Evolutionary conservation across 768 basidiomycete species (phyloP), one percentile per base, ranked within the genome.

Genomic region (Gyrodon lividus): DNA sequence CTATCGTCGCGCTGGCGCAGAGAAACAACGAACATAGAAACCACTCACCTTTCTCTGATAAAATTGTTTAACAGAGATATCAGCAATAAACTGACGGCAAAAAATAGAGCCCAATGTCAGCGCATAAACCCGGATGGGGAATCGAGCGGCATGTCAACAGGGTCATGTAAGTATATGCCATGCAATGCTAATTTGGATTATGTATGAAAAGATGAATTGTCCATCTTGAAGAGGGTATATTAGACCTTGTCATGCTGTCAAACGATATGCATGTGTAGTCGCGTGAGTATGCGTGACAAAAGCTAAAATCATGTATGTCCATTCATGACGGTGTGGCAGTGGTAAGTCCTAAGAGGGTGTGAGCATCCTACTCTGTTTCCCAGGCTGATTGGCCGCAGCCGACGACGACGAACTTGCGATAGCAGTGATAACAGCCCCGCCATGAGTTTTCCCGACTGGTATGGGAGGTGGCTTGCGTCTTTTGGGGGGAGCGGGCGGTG

Each of bases 401-500:
- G 52, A 61, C 9, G 60, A 52, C 1, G 73, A 61, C n/a, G 74
- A 73, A 24, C 64, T 68, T 19, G 75, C 72, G 35, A 87, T 86
- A 1, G 83, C 73, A 6, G 82, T 82, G 30, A 87, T 82, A 31
- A 79, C 80, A 19, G 75, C 77, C 8, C 81, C 83, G 13, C 77
- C 61, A 48, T 77, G 74, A 0, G 76, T 77, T 43, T 65, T 72
- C 26, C 72, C 74, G 2, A 77, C 69, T 9, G 89, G 86, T 40
- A 85, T 74, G 14, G 87, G 84, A 30, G 89, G 88, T 1, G 88
- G 82, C 58, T 86, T 87, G 61, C 88, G 71, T 40, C 87, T 75
- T 61, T 82, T 82, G 3, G 77, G 77, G 17, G 86, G 85, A 9
- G 83, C 78, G n/a, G 88, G 83, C 0, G 87, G 84, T 2, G 87